Conservation (phyloP, 768 basidiomycete genomes). For the Cystoderma amianthinum region DNA sequence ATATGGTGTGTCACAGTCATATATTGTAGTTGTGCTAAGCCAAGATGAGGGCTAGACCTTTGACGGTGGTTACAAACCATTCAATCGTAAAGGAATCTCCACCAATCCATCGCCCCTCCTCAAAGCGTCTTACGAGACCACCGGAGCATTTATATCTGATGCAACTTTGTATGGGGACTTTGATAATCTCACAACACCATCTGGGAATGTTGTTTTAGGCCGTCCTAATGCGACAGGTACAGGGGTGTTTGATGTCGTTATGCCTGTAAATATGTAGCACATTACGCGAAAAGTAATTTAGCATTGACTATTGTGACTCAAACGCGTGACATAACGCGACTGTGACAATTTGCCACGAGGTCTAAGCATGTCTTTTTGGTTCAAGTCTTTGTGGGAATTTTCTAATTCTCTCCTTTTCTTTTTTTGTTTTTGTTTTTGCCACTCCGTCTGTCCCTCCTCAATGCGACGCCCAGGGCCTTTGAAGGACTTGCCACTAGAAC, state of each 20-base stretch:
- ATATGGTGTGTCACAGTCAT: slow-evolving; percentile 68
- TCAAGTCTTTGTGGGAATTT: neutral
- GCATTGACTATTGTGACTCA: slow-evolving; percentile 10
- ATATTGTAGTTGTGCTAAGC: neutral
- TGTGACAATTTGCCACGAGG: slow-evolving; percentile 22
- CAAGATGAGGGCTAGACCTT: slow-evolving; percentile 62
- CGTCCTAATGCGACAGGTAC: slow-evolving; percentile 89
- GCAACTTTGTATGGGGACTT: slow-evolving; percentile 94
- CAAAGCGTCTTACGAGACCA: slow-evolving; percentile 97
- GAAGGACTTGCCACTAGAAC: slow-evolving; percentile 52
- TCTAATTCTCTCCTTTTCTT: neutral
- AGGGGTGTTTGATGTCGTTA: slow-evolving; percentile 85
- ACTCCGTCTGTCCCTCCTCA: slow-evolving; percentile 4
- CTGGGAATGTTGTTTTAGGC: slow-evolving; percentile 88
- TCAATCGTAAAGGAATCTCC: slow-evolving; percentile 93
- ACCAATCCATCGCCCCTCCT: slow-evolving; percentile 91
- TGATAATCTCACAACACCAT: slow-evolving; percentile 86
- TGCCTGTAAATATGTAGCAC: slow-evolving; percentile 29
- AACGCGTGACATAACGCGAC: slow-evolving; percentile 29
- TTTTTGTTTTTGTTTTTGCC: neutral
- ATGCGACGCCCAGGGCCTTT: slow-evolving; percentile 49
- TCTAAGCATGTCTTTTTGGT: slow-evolving; percentile 10
- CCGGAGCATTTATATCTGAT: slow-evolving; percentile 87
- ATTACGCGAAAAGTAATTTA: slow-evolving; percentile 6
- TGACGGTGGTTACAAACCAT: slow-evolving; percentile 96